phyloP scores from a whole-genome alignment of 108 stramenopile genomes.

The Fragilaria crotonensis region DNA sequence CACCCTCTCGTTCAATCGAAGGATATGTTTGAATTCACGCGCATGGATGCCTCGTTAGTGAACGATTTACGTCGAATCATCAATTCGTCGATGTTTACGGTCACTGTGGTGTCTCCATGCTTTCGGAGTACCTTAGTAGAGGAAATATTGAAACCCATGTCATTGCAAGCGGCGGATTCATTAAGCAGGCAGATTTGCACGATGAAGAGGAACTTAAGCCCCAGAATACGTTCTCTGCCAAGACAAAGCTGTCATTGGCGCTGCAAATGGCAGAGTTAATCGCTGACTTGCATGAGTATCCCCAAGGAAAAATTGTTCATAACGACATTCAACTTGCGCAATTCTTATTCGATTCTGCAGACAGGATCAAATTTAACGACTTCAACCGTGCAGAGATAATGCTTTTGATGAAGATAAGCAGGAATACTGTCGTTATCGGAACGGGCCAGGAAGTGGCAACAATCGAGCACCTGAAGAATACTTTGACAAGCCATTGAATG shows the following conservation, averaged over 20 bases:
- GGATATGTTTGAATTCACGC: constrained; percentile 28
- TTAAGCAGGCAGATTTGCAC: constrained; percentile 10
- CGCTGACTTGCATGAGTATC: constrained; percentile 58
- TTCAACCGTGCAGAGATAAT: constrained; percentile 75
- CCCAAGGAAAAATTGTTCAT: constrained; percentile 50
- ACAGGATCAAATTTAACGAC: constrained; percentile 66
- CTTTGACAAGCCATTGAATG: constrained; percentile 32
- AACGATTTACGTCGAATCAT: constrained; percentile 54
- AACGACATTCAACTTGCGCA: constrained; percentile 50
- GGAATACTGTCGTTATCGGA: constrained; percentile 54
- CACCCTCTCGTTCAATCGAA: neutral
- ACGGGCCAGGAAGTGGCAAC: constrained; percentile 31
- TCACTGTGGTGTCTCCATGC: constrained; percentile 44
- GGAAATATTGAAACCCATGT: neutral
- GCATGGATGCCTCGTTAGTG: constrained; percentile 77
- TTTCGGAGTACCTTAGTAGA: neutral
- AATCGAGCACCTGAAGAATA: constrained; percentile 61
- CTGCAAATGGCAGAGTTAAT: constrained; percentile 61
- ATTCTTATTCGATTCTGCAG: constrained; percentile 37
- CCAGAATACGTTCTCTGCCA: constrained; percentile 21
- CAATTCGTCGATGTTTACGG: constrained; percentile 66
- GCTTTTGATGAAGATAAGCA: constrained; percentile 33
- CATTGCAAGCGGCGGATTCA: neutral
- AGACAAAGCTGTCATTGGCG: constrained; percentile 45
- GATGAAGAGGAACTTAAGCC: constrained; percentile 8